These are phyloP conservation scores for Tolypocladium cylindrosporum DNA, from an alignment of 2,329 filamentous ascomycete genomes.

Conservation along the genomic window DNA sequence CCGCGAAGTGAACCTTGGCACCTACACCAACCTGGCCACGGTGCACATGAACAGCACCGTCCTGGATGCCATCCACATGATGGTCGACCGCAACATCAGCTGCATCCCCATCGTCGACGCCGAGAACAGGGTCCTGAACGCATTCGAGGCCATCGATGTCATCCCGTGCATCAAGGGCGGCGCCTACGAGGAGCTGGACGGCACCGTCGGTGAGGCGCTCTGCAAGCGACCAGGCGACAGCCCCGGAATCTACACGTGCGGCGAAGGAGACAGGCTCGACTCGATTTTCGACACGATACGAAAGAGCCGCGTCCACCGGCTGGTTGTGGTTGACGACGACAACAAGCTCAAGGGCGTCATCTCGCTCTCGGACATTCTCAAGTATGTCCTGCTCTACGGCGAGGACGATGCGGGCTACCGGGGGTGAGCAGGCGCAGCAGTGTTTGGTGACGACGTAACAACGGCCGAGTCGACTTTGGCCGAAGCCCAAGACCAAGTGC, in stretches of 20 bases:
- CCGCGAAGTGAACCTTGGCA: constrained; percentile 74
- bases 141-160: constrained; percentile 96
- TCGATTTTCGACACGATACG: constrained; percentile 96
- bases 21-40: constrained; percentile 71
- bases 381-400: constrained; percentile 80
- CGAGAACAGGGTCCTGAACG: constrained; percentile 71
- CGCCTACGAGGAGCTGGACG: constrained; percentile 79
- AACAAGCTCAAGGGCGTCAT: constrained; percentile 80
- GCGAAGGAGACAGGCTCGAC: constrained; percentile 80
- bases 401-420: constrained; percentile 40
- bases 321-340: constrained; percentile 88
- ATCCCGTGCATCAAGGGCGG: constrained; percentile 93
- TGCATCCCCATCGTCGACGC: constrained; percentile 87
- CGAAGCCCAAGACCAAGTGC: neutral
- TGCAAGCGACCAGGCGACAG: constrained; percentile 84
- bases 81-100: constrained; percentile 89
- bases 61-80: constrained; percentile 85
- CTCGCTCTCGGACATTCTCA: constrained; percentile 90
- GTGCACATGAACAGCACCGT: constrained; percentile 84
- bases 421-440: neutral
- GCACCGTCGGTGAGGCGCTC: constrained; percentile 80
- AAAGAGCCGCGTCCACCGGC: constrained; percentile 84
- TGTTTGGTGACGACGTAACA: neutral
- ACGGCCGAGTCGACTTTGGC: neutral
- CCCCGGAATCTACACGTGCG: constrained; percentile 93